Percentiles rank a stretch among this genome's conserved stretches.
Conservation (phyloP, 352 stramenopile species). For the Pythium vanterpoolii region DNA sequence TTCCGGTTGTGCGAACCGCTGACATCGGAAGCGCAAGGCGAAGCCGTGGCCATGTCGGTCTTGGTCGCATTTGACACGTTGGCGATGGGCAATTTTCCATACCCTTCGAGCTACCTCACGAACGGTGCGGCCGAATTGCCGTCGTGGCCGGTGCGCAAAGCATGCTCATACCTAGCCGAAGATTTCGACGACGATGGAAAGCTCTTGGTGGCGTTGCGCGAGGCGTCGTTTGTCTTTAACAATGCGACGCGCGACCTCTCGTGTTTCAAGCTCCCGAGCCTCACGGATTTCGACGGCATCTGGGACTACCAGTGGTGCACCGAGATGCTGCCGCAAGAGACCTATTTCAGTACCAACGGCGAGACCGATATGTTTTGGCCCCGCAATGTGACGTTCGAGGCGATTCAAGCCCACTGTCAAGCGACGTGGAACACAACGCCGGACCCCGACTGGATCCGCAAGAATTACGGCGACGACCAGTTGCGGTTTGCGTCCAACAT, state of each 20-base stretch:
- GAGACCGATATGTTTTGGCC: slow-evolving; percentile 92
- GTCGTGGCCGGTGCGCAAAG: slow-evolving; percentile 90
- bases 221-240: slow-evolving; percentile 85
- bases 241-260: slow-evolving; percentile 76
- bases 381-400: slow-evolving; percentile 53
- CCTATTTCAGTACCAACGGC: slow-evolving; percentile 87
- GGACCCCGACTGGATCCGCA: slow-evolving; percentile 69
- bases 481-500: slow-evolving; percentile 88
- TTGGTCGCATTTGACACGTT: slow-evolving; percentile 90
- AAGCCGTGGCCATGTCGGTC: slow-evolving; percentile 69
- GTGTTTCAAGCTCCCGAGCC: slow-evolving; percentile 73
- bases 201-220: slow-evolving; percentile 48
- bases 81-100: slow-evolving; percentile 96
- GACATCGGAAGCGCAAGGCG: slow-evolving; percentile 34
- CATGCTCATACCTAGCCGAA: slow-evolving; percentile 69
- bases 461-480: slow-evolving; percentile 65
- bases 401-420: slow-evolving; percentile 63
- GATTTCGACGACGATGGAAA: slow-evolving; percentile 40
- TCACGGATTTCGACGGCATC: slow-evolving; percentile 80
- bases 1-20: slow-evolving; percentile 74
- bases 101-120: slow-evolving; percentile 92
- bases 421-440: slow-evolving; percentile 60
- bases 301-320: slow-evolving; percentile 93
- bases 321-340: slow-evolving; percentile 88
- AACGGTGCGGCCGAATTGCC: slow-evolving; percentile 71